Evolutionary conservation across 257 asterid genomes (phyloP), one percentile per base, ranked within the genome.

Genomic region (Petunia axillaris): DNA sequence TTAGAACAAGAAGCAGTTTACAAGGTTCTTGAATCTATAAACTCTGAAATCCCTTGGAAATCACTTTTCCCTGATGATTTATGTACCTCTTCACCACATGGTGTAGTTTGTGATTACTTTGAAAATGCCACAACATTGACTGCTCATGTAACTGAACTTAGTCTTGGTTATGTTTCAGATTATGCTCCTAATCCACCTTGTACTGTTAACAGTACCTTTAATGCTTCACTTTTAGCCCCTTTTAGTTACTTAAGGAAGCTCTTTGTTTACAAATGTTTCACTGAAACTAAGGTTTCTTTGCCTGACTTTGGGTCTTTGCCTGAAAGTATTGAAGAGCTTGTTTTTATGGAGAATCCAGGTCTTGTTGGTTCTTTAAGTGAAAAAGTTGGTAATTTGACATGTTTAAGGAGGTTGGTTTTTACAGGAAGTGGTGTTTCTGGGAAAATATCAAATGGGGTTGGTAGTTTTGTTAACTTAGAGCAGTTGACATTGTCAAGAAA

Each of bases 61-160:
- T 65, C 89, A 0, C 86, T 90, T 9, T 94, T 87, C 57, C 93
- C 98, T 41, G 98, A 91, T 40, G 98, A 94, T 14, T 80, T 94
- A n/a, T 93, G 98, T 90, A 7, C 85, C 67, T 83, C 97, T 65
- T 92, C 95, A 25, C 98, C 98, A 1, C 98, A 94, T 88, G 98
- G 98, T 78, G 87, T 94, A 81, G 91, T 90, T 8, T 94, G 98
- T 83, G 95, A 91, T 76, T 89, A 87, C 83, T 90, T 90, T 81
- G 35, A 50, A 35, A 13, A 44, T 25, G 36, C 58, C 78, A 36
- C 81, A 41, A 54, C 79, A 8, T 80, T 62, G 2, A 73, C 86
- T 6, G 87, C 91, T 8, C 98, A 89, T 50, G 75, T 94, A 50
- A 85, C 92, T 0, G 98, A 91, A 89, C 91, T 94, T 62, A 94